Conservation (phyloP, 1,284 basidiomycete species). For the Pisolithus thermaeus region DNA sequence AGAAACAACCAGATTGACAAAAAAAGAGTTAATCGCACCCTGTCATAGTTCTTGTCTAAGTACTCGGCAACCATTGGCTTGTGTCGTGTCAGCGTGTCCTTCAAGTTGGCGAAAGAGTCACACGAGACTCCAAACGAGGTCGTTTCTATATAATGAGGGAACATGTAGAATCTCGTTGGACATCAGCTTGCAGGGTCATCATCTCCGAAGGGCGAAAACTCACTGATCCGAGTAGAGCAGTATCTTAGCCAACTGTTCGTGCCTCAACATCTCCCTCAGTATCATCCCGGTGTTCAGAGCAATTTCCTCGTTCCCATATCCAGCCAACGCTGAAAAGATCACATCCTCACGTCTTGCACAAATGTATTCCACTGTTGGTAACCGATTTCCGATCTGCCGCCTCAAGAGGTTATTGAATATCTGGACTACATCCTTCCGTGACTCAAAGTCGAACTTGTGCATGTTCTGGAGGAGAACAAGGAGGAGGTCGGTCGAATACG, state of each 20-base stretch:
- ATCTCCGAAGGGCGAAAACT: conserved; percentile 27
- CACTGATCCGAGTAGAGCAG: conserved; percentile 91
- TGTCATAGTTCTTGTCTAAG: conserved; percentile 94
- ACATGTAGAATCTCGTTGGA: conserved; percentile 84
- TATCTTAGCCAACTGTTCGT: conserved; percentile 88
- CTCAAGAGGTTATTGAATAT: conserved; percentile 96
- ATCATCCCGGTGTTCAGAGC: conserved; percentile 99
- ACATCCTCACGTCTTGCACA: conserved; percentile 75
- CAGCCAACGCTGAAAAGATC: conserved; percentile 82
- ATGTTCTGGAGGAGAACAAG: conserved; percentile 80
- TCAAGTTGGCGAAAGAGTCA: conserved; percentile 95
- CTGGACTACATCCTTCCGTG: conserved; percentile 93
- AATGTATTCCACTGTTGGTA: conserved; percentile 95
- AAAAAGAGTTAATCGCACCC: conserved; percentile 44
- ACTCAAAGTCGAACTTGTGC: conserved; percentile 91
- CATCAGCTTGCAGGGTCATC: conserved; percentile 8
- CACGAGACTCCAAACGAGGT: conserved; percentile 98
- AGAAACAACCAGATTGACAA: neutral
- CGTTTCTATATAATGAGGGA: conserved; percentile 94
- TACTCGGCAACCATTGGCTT: conserved; percentile 97
- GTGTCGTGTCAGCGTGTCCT: conserved; percentile 93
- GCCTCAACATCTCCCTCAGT: conserved; percentile 92
- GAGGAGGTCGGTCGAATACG: conserved; percentile 88
- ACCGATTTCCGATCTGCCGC: conserved; percentile 88
- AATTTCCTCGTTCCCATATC: conserved; percentile 92